Evolutionary conservation across 805 yeast species (phyloP).

Genomic region (Metschnikowia lunata): DNA sequence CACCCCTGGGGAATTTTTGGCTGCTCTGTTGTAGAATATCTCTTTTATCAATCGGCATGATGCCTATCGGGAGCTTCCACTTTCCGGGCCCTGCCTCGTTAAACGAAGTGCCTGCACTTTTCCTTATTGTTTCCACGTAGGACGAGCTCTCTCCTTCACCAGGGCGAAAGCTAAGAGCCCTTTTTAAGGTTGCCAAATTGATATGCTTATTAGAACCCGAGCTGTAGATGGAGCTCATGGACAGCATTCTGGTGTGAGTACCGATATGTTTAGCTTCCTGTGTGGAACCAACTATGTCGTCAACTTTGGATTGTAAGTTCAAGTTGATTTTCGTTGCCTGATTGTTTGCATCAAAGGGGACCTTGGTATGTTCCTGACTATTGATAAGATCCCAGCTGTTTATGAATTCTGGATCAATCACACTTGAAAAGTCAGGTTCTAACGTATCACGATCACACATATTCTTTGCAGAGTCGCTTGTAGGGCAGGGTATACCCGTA

Average conservation of each 20-base stretch:
- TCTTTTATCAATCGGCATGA: conserved; percentile 41
- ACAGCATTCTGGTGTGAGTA: conserved; percentile 17
- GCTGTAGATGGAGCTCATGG: conserved; percentile 35
- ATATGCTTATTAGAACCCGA: conserved; percentile 32
- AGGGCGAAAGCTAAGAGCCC: conserved; percentile 33
- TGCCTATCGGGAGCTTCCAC: conserved; percentile 54
- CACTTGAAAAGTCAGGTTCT: background rate
- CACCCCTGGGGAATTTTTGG: conserved; percentile 15
- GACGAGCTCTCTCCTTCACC: conserved; percentile 49
- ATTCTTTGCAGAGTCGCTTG: too few species aligned
- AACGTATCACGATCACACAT: too few species aligned
- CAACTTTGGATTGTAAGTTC: background rate
- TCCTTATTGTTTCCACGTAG: conserved; percentile 44
- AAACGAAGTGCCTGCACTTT: conserved; percentile 46
- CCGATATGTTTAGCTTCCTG: background rate
- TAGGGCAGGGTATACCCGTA: too few species aligned
- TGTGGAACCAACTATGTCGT: too few species aligned
- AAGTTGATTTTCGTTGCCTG: background rate
- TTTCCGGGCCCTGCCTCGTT: conserved; percentile 43
- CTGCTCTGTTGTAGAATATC: conserved; percentile 18
- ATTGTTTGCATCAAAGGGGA: background rate
- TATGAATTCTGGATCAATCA: background rate
- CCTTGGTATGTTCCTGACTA: background rate
- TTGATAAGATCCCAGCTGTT: background rate
- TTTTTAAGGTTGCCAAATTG: conserved; percentile 35